phyloP scores from a whole-genome alignment of 139 green algal genomes.

The Coccomyxa sp. region DNA sequence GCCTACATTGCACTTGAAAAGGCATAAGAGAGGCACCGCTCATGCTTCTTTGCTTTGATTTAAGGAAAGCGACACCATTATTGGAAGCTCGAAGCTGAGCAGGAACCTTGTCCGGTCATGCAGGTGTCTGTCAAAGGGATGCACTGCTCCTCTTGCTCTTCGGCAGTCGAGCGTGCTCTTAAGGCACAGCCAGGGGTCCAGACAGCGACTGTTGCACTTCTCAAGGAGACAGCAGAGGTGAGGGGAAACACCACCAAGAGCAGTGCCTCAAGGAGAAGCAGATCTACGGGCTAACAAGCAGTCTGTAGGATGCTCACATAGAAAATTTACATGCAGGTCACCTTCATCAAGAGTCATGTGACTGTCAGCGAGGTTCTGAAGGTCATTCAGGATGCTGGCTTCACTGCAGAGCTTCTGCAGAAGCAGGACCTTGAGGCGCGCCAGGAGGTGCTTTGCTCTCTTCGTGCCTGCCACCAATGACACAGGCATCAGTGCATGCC shows the following conservation, averaged over 20 bases:
- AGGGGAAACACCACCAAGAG: neutral
- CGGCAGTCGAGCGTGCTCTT: constrained; percentile 75
- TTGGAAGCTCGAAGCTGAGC: no score
- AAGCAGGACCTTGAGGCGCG: neutral
- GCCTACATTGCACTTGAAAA: neutral
- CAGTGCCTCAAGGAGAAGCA: neutral
- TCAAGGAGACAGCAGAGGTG: constrained; percentile 68
- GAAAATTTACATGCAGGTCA: constrained; percentile 25
- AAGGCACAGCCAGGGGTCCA: constrained; percentile 54
- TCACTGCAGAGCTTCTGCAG: constrained; percentile 50
- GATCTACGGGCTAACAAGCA: neutral
- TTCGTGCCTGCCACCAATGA: no score
- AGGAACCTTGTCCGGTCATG: neutral
- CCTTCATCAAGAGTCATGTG: constrained; percentile 21
- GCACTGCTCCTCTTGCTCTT: constrained; percentile 84
- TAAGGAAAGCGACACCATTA: no score
- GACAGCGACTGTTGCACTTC: constrained; percentile 57
- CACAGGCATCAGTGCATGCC: no score
- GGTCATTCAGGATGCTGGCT: constrained; percentile 75
- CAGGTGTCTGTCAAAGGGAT: constrained; percentile 78
- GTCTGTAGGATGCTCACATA: neutral
- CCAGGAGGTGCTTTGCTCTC: neutral
- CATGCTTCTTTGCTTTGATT: no score
- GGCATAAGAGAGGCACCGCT: no score
- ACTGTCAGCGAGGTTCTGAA: constrained; percentile 37